Percentiles rank a stretch among this genome's conserved stretches.
phyloP scores from a whole-genome alignment of 2,329 filamentous ascomycete species.

The Lecanicillium sp. region DNA sequence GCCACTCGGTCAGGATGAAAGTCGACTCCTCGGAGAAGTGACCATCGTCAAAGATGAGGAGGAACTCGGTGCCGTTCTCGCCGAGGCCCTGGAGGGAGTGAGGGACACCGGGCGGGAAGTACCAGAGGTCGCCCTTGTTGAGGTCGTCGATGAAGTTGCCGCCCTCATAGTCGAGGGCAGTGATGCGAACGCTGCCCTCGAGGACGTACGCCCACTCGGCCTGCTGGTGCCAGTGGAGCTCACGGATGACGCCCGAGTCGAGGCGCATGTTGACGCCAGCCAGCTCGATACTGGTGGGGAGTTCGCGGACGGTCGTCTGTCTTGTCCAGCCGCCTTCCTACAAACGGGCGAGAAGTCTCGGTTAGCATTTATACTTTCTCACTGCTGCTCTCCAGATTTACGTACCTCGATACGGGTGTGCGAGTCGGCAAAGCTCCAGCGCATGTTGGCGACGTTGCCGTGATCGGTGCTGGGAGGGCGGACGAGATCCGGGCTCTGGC shows the following conservation, averaged over 20 bases:
- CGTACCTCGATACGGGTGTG: slow-evolving; percentile 55
- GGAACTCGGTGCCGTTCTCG: slow-evolving; percentile 48
- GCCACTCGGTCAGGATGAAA: slow-evolving; percentile 67
- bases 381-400: not conserved
- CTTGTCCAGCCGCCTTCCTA: slow-evolving; percentile 71
- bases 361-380: slow-evolving; percentile 4
- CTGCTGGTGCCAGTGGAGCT: slow-evolving; percentile 76
- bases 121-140: slow-evolving; percentile 71
- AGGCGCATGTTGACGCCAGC: slow-evolving; percentile 75
- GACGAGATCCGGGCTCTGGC: slow-evolving; percentile 64
- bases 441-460: slow-evolving; percentile 62
- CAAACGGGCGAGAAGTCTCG: not conserved
- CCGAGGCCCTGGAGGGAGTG: slow-evolving; percentile 69
- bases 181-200: slow-evolving; percentile 62
- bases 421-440: slow-evolving; percentile 62
- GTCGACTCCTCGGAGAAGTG: slow-evolving; percentile 55
- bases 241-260: slow-evolving; percentile 63
- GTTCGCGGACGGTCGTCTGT: slow-evolving; percentile 61
- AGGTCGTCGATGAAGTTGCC: slow-evolving; percentile 72
- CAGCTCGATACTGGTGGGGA: slow-evolving; percentile 59
- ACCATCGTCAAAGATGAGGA: slow-evolving; percentile 42
- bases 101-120: slow-evolving; percentile 70
- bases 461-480: slow-evolving; percentile 67
- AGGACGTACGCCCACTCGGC: slow-evolving; percentile 74
- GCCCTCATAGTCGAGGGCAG: slow-evolving; percentile 66